Conservation (phyloP, 257 asterid species). For the Perilla frutescens region DNA sequence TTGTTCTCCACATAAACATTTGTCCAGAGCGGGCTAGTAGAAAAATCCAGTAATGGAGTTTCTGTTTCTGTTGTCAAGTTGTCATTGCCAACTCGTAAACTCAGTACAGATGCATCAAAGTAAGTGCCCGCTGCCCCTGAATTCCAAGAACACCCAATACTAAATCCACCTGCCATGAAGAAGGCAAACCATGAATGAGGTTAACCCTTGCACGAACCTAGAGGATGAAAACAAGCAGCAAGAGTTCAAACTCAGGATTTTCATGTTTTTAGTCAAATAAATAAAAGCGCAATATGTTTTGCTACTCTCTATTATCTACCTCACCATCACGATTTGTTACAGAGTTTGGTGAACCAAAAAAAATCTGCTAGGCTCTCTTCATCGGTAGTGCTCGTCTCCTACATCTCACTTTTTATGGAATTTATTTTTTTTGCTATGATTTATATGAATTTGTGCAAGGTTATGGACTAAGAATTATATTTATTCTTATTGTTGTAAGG, state of each 20-base stretch:
- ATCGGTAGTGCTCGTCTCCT: no score
- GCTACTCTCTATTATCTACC: no score
- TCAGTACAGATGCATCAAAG: slow-evolving; percentile 87
- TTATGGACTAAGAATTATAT: no score
- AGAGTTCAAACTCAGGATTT: not conserved
- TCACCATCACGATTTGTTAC: no score
- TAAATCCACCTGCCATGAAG: slow-evolving; percentile 78
- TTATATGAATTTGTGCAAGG: no score
- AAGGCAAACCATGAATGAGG: slow-evolving; percentile 34
- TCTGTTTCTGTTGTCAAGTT: slow-evolving; percentile 93
- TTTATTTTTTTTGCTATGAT: no score
- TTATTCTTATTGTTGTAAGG: no score
- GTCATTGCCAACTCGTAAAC: slow-evolving; percentile 88
- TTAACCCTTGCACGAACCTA: slow-evolving; percentile 29
- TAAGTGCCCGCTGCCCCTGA: slow-evolving; percentile 99
- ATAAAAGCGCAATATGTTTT: no score
- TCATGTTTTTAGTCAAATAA: slow-evolving; percentile 5
- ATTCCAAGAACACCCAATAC: slow-evolving; percentile 89
- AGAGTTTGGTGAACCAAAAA: no score
- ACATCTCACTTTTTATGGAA: no score
- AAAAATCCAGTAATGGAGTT: slow-evolving; percentile 93
- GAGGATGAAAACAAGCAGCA: not conserved
- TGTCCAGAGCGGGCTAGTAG: slow-evolving; percentile 92
- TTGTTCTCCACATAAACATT: slow-evolving; percentile 94
- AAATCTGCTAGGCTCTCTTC: no score